Base-by-base conservation (phyloP, 1,284 basidiomycete species). In the Apiotrichum mycotoxinovorans region DNA sequence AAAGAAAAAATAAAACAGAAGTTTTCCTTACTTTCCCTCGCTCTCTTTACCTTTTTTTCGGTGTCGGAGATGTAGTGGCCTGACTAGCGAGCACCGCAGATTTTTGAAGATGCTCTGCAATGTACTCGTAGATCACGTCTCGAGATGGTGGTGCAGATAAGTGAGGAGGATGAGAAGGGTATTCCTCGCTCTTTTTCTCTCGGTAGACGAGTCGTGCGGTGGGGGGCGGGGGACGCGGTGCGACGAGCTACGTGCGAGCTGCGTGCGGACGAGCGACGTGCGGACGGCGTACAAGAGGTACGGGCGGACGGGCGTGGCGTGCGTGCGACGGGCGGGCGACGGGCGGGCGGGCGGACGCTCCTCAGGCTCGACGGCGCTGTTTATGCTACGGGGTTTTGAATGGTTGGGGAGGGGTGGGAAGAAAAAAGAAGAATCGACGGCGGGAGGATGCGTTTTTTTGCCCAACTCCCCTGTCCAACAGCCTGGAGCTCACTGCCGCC, bases 251-350 rank as follows among this genome's bases (percentile, higher is more conserved):
- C 44, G 44, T 46, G 44, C 44, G 44, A 33, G 46, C 46, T 35
- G 30, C 46, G 46, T 48, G 46, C 46, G 43, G 46, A 48, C 46
- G 46, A 48, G 46, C 46, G 46, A 48, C 46, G 46, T 34, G 46
- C 46, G 46, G 46, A 48, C 46, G 46, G 46, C 46, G 46, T 48
- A 48, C 46, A 20, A 3, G 33, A 30, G 18, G 46, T 48, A 48
- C 46, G 46, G 46, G 46, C 46, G 46, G 46, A 48, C 46, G 46
- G 46, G 46, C 46, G 44, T 46, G 46, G 46, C 46, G 46, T 48
- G 46, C 46, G 46, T 48, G 46, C 46, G 46, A 48, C 46, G 46
- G 34, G 46, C 46, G 46, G 30, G 46, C 46, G 46, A 48, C 46
- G 46, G 46, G 34, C 46, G 46, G 22, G 22, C 30, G 46, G 33